Percentiles rank a stretch among this genome's conserved stretches.
phyloP scores from a whole-genome alignment of 2,329 filamentous ascomycete genomes.

The Chaetomiaceae sp. region DNA sequence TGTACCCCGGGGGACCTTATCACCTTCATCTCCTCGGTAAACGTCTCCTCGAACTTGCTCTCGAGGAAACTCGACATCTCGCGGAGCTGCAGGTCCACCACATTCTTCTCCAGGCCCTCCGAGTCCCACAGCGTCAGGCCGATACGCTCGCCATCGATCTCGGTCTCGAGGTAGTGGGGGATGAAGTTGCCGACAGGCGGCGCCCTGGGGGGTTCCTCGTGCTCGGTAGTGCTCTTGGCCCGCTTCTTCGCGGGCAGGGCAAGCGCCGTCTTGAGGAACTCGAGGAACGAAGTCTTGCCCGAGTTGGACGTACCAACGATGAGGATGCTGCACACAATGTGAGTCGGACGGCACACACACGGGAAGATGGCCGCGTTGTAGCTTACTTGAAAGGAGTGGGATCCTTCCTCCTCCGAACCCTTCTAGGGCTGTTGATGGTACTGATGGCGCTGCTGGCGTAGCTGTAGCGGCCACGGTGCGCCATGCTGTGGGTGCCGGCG shows the following conservation, averaged over 20 bases:
- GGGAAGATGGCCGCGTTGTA: neutral
- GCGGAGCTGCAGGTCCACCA: constrained; percentile 89
- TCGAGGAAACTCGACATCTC: constrained; percentile 91
- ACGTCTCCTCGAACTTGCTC: constrained; percentile 97
- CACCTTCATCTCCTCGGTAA: constrained; percentile 96
- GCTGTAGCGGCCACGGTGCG: constrained; percentile 90
- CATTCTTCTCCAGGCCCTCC: constrained; percentile 86
- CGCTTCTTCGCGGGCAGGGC: constrained; percentile 79
- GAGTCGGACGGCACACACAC: neutral
- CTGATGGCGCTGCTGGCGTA: constrained; percentile 90
- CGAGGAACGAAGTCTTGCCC: constrained; percentile 94
- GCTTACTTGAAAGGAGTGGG: constrained; percentile 97
- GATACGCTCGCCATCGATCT: constrained; percentile 86
- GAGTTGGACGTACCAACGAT: constrained; percentile 82
- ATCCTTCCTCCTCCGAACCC: constrained; percentile 91
- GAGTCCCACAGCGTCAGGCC: constrained; percentile 97
- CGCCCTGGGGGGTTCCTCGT: constrained; percentile 53
- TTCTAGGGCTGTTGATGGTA: constrained; percentile 86
- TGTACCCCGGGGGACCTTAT: constrained; percentile 85
- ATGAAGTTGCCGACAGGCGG: constrained; percentile 68
- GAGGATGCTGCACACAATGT: constrained; percentile 60
- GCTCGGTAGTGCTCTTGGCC: constrained; percentile 46
- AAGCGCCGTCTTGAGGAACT: constrained; percentile 85
- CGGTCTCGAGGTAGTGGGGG: constrained; percentile 87
- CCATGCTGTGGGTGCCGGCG: constrained; percentile 87